Evolutionary conservation across 805 yeast species (phyloP), one percentile per base, ranked within the genome.

Genomic region (Barnettozyma sp.): DNA sequence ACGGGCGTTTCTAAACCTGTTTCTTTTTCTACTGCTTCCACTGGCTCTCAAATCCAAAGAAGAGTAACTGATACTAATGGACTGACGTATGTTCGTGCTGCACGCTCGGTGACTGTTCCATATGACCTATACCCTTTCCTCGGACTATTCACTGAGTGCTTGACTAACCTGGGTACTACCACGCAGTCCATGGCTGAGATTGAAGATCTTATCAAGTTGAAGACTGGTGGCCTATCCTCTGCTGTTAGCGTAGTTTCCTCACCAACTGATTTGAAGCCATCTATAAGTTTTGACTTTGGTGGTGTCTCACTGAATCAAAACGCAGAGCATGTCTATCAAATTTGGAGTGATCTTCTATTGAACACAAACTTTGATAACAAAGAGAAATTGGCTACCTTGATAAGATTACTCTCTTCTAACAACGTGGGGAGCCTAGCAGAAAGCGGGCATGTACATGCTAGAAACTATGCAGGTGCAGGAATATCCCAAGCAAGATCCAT

Each of bases 101-200:
- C 76, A 24, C 79, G 81, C 41, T 67, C 76, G 27, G 55, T 90
- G 20, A 42, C 60, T 4, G 52, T 90, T 6, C 90, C 94, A 10
- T 45, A 60, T 3, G 74, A 76, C 6, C 63, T 83, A 31, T 69
- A 79, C 36, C 77, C 80, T 24, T 87, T 73, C 45, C 55, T 92
- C 41, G 83, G 95, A 0, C 56, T 92, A 30, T 92, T 83, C 60
- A 65, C 81, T 8, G 82, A 79, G 20, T 81, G 94, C 31, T 63
- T 92, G 41, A 82, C 94, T 4, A 85, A 79, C 53, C 66, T 92
- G 43, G 98, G 98, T n/a, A 90, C 98, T 2, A 55, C 63, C 7
- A 50, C 58, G 7, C 77, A 80, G 40, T 55, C 80, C 1, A 84
- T 84, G 72, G 82, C 85, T 16, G 81, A 78, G 24, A 70, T 92